Evolutionary conservation across 192 early-diverging fungal species (phyloP), one percentile per base, ranked within the genome.

Genomic region (Funneliformis mosseae): DNA sequence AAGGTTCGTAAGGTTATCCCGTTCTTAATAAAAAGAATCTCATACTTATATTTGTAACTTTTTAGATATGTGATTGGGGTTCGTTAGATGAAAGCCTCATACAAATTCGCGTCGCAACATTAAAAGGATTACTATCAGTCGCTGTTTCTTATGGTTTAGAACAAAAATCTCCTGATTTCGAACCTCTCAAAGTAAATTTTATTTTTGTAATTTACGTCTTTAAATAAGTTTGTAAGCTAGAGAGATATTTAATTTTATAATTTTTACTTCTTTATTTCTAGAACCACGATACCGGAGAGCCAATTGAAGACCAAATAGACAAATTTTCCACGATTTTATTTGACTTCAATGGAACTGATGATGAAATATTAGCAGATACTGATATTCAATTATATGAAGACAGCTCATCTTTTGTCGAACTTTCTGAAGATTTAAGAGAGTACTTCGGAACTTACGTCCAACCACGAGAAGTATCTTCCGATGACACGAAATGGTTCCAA

Each of bases 391-490:
- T 76, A 41, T 76, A 39, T 10, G 50, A 76, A 41, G 74, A 76
- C 16, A 41, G 42, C 18, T 8, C 12, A n/a, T 21, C 25, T 16
- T 59, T 76, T 23, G 38, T 38, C 12, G 11, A 59, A 21, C 60
- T 76, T 63, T 76, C 74, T n/a, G 18, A 38, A 50, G 63, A 77
- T 41, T 18, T 81, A 23, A 66, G 75, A 38, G 5, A 8, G 12
- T 68, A 60, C 16, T 81, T 81, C 48, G 80, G 63, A 42, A 55
- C 64, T 28, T 69, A 38, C 16, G 46, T 75, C 3, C 80, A 66
- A 38, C 16, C 45, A 33, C n/a, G 66, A 42, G 25, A 21, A 8
- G 33, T 50, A 7, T 25, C 76, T 42, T 33, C 50, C 6, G 63
- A 80, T 46, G 80, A 81, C 41, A 43, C 28, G n/a, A 16, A 64